phyloP scores from a whole-genome alignment of 305 asterid genomes.

The Andrographis paniculata region DNA sequence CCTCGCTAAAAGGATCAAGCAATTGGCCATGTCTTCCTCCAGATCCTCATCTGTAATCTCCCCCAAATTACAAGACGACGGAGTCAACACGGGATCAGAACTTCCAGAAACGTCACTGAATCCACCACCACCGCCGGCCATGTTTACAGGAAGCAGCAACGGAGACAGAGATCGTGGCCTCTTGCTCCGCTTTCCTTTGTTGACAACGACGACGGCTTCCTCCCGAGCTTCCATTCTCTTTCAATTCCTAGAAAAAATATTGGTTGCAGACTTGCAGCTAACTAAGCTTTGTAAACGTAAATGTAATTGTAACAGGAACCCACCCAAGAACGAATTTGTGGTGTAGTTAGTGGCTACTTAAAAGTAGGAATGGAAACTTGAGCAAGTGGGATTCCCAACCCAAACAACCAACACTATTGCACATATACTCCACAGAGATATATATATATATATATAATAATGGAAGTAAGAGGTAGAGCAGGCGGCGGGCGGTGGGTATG shows the following conservation, averaged over 20 bases:
- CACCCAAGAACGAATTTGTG: neutral
- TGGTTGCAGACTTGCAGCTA: no score
- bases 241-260: neutral
- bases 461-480: no score
- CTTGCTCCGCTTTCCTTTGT: slow-evolving; percentile 62
- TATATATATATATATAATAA: neutral
- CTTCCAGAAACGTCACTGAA: no score
- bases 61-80: neutral
- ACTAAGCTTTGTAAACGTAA: neutral
- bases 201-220: slow-evolving; percentile 17
- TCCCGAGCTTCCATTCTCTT: slow-evolving; percentile 27
- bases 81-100: neutral
- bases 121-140: no score
- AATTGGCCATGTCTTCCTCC: slow-evolving; percentile 84
- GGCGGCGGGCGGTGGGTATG: slow-evolving; percentile 21
- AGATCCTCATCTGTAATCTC: slow-evolving; percentile 23
- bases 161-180: slow-evolving; percentile 45
- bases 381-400: slow-evolving; percentile 21
- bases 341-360: no score
- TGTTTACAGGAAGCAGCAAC: no score
- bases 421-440: no score
- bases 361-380: slow-evolving; percentile 8
- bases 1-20: slow-evolving; percentile 71
- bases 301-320: neutral
- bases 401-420: no score